These are phyloP conservation scores for Talaromyces wortmannii DNA, from an alignment of 495 filamentous ascomycete species.

Conservation along the genomic window DNA sequence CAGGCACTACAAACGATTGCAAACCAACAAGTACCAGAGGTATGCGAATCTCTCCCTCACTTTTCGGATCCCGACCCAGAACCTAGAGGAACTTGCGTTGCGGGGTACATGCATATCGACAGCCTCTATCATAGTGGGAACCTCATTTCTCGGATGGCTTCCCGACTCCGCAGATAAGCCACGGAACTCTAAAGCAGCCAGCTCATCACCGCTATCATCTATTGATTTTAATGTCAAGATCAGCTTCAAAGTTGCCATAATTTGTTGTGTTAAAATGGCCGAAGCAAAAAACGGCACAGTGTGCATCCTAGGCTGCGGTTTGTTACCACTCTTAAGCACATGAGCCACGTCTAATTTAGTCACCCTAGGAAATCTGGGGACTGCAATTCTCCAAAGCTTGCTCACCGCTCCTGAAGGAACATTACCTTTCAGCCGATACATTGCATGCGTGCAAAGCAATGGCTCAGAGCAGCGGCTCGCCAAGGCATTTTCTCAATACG, in stretches of 20 bases:
- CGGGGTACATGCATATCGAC: too few species aligned
- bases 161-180: conserved; percentile 5
- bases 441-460: conserved; percentile 26
- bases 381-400: conserved; percentile 26
- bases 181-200: not conserved
- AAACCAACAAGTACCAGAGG: too few species aligned
- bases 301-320: conserved; percentile 32
- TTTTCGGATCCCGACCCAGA: too few species aligned
- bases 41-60: too few species aligned
- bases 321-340: not conserved
- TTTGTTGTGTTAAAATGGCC: conserved; percentile 4
- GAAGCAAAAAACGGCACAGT: conserved; percentile 16
- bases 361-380: conserved; percentile 26
- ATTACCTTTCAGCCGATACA: conserved; percentile 16
- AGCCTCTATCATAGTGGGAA: conserved; percentile 5
- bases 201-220: not conserved
- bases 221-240: not conserved
- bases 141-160: conserved; percentile 5
- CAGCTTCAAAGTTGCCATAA: not conserved
- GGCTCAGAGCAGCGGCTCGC: conserved; percentile 11
- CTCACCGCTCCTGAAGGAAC: conserved; percentile 9
- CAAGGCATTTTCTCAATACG: conserved; percentile 10
- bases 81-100: too few species aligned
- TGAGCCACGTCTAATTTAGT: not conserved
- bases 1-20: too few species aligned